These are phyloP conservation scores for Serendipita sp. DNA, from an alignment of 768 basidiomycete species.

Conservation along the genomic window DNA sequence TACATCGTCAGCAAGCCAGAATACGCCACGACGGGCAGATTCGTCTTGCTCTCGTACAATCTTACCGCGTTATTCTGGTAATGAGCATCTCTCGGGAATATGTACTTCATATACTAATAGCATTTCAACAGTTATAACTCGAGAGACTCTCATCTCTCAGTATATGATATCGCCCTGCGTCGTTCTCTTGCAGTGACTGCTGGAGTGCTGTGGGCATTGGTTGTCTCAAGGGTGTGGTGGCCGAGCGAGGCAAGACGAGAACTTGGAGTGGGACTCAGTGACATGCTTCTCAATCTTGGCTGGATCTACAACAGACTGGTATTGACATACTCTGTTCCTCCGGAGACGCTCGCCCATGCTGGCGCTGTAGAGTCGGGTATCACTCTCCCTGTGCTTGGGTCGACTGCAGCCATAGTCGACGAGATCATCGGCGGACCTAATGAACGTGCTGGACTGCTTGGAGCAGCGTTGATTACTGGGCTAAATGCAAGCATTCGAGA, in stretches of 20 bases:
- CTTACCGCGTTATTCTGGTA: constrained; percentile 43
- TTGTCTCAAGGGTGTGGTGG: constrained; percentile 90
- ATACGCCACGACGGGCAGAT: constrained; percentile 59
- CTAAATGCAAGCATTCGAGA: constrained; percentile 53
- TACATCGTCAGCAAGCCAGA: constrained; percentile 66
- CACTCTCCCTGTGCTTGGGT: neutral
- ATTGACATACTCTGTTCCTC: constrained; percentile 64
- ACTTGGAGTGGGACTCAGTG: constrained; percentile 67
- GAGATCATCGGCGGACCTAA: constrained; percentile 16
- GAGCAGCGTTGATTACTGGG: constrained; percentile 20
- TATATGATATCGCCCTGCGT: constrained; percentile 54
- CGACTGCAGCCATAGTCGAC: neutral
- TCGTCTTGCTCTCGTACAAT: constrained; percentile 79
- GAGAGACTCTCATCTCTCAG: constrained; percentile 45
- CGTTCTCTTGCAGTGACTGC: constrained; percentile 67
- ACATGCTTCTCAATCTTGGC: constrained; percentile 90
- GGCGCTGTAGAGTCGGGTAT: neutral
- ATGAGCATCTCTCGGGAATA: constrained; percentile 12
- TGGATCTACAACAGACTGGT: constrained; percentile 92
- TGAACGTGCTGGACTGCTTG: constrained; percentile 21
- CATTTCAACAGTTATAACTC: constrained; percentile 60
- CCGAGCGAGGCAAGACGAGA: constrained; percentile 86
- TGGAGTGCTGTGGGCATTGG: constrained; percentile 78
- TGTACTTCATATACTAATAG: constrained; percentile 17
- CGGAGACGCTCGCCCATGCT: constrained; percentile 23